Conservation (phyloP, 1,284 basidiomycete genomes). For the Leccinum pseudoinsigne region DNA sequence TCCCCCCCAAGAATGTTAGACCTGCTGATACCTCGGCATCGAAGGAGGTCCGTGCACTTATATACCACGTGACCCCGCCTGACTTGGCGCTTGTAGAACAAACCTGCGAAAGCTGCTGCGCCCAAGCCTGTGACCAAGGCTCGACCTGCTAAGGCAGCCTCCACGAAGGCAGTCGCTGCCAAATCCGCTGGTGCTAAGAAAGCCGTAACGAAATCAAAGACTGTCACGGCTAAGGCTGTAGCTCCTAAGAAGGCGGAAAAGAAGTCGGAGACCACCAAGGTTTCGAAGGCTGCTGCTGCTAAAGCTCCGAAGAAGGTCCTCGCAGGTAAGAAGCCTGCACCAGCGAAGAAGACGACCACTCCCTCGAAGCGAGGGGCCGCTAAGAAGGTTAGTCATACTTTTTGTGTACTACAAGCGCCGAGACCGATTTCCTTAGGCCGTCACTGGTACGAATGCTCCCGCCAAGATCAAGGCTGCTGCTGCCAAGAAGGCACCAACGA, state of each 20-base stretch:
- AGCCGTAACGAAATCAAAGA: constrained; percentile 22
- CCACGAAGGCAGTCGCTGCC: constrained; percentile 19
- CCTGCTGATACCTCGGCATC: constrained; percentile 49
- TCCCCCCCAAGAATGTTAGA: constrained; percentile 63
- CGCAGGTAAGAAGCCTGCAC: constrained; percentile 42
- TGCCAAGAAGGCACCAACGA: constrained; percentile 31
- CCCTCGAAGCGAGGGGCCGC: constrained; percentile 49
- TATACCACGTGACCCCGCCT: constrained; percentile 26
- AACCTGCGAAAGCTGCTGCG: constrained; percentile 45
- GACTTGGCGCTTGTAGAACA: constrained; percentile 47
- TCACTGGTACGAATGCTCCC: constrained; percentile 45
- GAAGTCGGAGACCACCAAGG: constrained; percentile 26
- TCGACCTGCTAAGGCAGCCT: constrained; percentile 32
- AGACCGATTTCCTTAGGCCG: constrained; percentile 35
- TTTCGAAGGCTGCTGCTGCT: constrained; percentile 20
- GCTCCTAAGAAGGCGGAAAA: constrained; percentile 29
- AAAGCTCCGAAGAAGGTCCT: constrained; percentile 34
- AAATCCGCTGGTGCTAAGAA: constrained; percentile 23
- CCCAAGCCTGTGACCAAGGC: constrained; percentile 34
- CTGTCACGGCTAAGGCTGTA: constrained; percentile 19
- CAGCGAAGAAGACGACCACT: constrained; percentile 50
- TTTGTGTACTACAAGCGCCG: background rate
- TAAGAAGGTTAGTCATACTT: constrained; percentile 48
- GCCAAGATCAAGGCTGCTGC: constrained; percentile 39
- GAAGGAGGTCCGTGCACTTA: constrained; percentile 60